Conservation (phyloP, 129 eudicot genomes). For the Daucus carota region DNA sequence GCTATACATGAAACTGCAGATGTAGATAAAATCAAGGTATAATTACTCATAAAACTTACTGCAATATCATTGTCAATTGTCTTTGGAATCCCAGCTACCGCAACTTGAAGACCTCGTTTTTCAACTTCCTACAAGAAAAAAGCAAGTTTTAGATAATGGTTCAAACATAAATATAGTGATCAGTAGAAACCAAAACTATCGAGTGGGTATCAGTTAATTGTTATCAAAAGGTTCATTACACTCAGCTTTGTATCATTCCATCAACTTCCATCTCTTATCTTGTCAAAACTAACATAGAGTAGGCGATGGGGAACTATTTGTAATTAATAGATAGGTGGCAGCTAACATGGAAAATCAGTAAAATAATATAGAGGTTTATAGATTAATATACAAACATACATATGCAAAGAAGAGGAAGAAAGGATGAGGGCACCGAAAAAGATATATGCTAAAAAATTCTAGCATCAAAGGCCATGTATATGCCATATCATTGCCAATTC, state of each 20-base stretch:
- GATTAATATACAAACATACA: not conserved
- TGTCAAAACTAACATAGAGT: not conserved
- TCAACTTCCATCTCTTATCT: not conserved
- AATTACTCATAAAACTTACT: slow-evolving; percentile 39
- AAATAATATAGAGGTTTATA: no score
- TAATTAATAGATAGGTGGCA: not conserved
- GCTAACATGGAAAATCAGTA: not conserved
- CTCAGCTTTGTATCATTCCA: not conserved
- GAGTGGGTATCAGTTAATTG: not conserved
- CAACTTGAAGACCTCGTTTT: slow-evolving; percentile 72
- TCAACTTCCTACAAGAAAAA: slow-evolving; percentile 58
- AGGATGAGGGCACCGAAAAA: not conserved
- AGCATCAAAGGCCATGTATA: not conserved
- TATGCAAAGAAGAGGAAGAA: not conserved
- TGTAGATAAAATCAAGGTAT: not conserved
- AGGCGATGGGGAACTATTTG: not conserved
- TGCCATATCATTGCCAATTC: not conserved
- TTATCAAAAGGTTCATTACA: not conserved
- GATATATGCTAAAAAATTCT: not conserved
- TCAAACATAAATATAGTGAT: not conserved
- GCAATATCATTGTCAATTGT: slow-evolving; percentile 97
- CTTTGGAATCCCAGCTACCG: slow-evolving; percentile 94
- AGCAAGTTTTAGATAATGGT: slow-evolving; percentile 6
- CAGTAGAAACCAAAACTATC: not conserved
- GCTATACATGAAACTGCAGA: not conserved